Evolutionary conservation across 805 yeast genomes (phyloP).

Genomic region (Candida bentonensis): DNA sequence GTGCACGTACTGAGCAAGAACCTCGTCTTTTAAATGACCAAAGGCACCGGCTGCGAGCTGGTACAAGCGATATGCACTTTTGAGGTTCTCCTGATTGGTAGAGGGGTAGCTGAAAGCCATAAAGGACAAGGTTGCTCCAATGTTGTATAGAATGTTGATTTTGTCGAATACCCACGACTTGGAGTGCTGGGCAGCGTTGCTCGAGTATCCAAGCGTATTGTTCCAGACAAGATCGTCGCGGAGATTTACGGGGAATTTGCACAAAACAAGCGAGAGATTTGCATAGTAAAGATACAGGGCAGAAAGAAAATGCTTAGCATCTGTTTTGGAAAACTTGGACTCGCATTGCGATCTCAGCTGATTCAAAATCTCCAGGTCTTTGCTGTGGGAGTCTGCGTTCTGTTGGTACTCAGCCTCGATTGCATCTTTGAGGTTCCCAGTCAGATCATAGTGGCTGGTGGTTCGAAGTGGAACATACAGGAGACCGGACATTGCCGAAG

Average conservation of each 20-base stretch:
- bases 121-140: constrained; percentile 50
- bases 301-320: constrained; percentile 4
- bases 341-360: neutral
- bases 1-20: constrained; percentile 12
- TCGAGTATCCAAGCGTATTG: constrained; percentile 46
- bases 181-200: constrained; percentile 27
- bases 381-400: neutral
- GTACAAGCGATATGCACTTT: constrained; percentile 46
- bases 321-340: neutral
- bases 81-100: constrained; percentile 37
- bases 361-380: neutral
- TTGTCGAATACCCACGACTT: constrained; percentile 46
- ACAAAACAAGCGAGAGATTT: constrained; percentile 7
- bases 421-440: neutral
- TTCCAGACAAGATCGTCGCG: constrained; percentile 54
- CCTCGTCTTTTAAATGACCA: constrained; percentile 21
- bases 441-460: neutral
- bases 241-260: constrained; percentile 52
- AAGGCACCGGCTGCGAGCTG: constrained; percentile 64
- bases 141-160: constrained; percentile 49
- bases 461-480: neutral
- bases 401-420: neutral
- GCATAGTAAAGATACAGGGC: constrained; percentile 9
- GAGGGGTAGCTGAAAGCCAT: constrained; percentile 35
- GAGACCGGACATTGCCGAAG: neutral